phyloP scores from a whole-genome alignment of 345 rosid genomes.

The Camelina hispida region DNA sequence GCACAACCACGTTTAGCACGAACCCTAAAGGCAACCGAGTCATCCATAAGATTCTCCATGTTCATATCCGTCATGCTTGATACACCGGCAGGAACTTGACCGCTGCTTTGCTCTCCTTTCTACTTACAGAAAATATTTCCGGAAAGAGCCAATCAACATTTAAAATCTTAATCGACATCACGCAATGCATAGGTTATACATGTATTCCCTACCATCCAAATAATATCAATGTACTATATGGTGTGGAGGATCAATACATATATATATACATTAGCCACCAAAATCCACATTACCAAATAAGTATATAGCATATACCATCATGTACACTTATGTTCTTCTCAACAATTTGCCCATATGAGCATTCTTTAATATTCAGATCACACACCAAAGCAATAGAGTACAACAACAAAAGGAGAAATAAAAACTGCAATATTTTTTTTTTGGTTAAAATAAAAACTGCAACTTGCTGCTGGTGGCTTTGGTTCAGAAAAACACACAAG shows the following conservation, averaged over 20 bases:
- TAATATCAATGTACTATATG: not conserved
- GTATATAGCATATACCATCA: not conserved
- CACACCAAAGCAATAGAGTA: conserved; percentile 19
- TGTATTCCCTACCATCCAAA: not conserved
- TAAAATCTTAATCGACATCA: conserved; percentile 23
- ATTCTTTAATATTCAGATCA: not conserved
- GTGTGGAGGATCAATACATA: not conserved
- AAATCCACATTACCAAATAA: not conserved
- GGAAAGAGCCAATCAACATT: conserved; percentile 12
- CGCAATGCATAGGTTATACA: conserved; percentile 11
- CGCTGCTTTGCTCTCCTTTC: conserved; percentile 62
- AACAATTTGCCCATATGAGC: not conserved
- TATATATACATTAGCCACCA: not conserved
- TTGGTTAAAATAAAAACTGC: conserved; percentile 16
- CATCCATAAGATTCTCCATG: conserved; percentile 65
- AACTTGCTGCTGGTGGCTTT: conserved; percentile 27
- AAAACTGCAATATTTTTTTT: not conserved
- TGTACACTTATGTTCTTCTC: not conserved
- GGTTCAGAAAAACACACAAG: conserved; percentile 35
- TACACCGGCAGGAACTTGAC: conserved; percentile 45
- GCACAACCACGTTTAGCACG: conserved; percentile 90
- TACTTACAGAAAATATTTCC: conserved; percentile 27
- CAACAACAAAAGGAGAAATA: not conserved
- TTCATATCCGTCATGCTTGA: conserved; percentile 49
- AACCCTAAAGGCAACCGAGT: conserved; percentile 64